A percentile compares a stretch with the other conserved stretches of the same genome.
phyloP scores from a whole-genome alignment of 164 flowering plant species.

The Tetrastigma voinierianum region DNA sequence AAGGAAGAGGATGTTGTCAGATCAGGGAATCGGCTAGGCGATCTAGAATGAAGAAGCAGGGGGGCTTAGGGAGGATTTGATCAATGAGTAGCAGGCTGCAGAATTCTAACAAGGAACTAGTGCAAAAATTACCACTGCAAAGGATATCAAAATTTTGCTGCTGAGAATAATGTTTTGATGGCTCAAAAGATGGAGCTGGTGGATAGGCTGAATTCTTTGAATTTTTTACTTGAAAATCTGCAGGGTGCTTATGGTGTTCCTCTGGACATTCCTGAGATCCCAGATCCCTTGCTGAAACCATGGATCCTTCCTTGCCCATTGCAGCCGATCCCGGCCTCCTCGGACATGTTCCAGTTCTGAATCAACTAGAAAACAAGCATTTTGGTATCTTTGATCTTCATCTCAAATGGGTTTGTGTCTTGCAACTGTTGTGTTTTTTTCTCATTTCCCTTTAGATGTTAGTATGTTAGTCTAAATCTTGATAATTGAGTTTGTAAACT shows the following conservation, averaged over 20 bases:
- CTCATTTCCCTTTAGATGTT: too few relatives aligned
- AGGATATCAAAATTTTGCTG: neutral
- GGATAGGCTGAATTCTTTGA: neutral
- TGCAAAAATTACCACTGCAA: neutral
- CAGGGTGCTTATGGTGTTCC: neutral
- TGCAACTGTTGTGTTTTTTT: too few relatives aligned
- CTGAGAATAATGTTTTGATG: neutral
- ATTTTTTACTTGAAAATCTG: neutral
- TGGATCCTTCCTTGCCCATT: neutral
- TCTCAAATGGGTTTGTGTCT: too few relatives aligned
- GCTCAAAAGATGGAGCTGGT: neutral
- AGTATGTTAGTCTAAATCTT: too few relatives aligned
- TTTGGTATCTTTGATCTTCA: too few relatives aligned
- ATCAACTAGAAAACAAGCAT: too few relatives aligned
- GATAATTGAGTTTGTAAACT: too few relatives aligned
- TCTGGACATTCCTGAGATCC: conserved; percentile 3
- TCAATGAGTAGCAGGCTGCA: neutral
- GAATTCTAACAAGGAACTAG: neutral
- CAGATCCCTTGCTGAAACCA: neutral
- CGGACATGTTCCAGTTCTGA: too few relatives aligned
- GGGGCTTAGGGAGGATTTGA: neutral
- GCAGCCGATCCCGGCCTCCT: too few relatives aligned
- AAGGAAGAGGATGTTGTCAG: conserved; percentile 1
- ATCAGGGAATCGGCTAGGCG: conserved; percentile 1
- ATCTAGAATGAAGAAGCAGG: conserved; percentile 1